phyloP scores from a whole-genome alignment of 1,139 yeast species.

The Candida frijolesensis region DNA sequence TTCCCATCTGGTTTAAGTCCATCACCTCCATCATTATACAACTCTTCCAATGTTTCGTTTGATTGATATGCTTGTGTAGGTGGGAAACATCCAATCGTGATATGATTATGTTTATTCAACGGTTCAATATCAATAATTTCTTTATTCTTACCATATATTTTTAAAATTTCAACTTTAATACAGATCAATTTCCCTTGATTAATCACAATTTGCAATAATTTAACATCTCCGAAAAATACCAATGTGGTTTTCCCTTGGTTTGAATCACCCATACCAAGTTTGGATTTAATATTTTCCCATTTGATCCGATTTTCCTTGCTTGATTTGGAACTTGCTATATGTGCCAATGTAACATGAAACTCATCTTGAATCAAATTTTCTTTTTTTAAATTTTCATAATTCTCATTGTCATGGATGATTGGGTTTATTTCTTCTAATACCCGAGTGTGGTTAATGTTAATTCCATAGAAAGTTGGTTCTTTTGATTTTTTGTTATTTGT shows the following conservation, averaged over 20 bases:
- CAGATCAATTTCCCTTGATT: constrained; percentile 55
- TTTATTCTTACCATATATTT: constrained; percentile 25
- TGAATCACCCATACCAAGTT: constrained; percentile 15
- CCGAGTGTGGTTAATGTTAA: constrained; percentile 19
- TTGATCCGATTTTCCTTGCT: constrained; percentile 23
- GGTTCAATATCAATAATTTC: constrained; percentile 24
- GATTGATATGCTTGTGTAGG: constrained; percentile 49
- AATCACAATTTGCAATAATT: constrained; percentile 50
- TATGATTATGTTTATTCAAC: constrained; percentile 60
- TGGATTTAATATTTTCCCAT: constrained; percentile 25
- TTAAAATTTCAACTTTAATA: constrained; percentile 47
- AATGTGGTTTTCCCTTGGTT: constrained; percentile 15
- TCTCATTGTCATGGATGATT: constrained; percentile 17
- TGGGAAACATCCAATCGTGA: constrained; percentile 70
- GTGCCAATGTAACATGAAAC: constrained; percentile 83
- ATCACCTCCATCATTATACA: constrained; percentile 12
- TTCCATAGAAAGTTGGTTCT: constrained; percentile 31
- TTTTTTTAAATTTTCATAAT: constrained; percentile 33
- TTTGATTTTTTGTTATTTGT: constrained; percentile 13
- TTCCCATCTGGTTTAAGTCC: constrained; percentile 13
- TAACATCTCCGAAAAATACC: constrained; percentile 38
- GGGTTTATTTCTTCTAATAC: constrained; percentile 14
- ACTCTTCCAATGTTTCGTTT: constrained; percentile 24
- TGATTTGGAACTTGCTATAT: constrained; percentile 33
- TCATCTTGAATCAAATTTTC: constrained; percentile 49